Percentiles rank a stretch among this genome's conserved stretches.
Conservation (phyloP, 2,329 filamentous ascomycete genomes). For the Septoria linicola region DNA sequence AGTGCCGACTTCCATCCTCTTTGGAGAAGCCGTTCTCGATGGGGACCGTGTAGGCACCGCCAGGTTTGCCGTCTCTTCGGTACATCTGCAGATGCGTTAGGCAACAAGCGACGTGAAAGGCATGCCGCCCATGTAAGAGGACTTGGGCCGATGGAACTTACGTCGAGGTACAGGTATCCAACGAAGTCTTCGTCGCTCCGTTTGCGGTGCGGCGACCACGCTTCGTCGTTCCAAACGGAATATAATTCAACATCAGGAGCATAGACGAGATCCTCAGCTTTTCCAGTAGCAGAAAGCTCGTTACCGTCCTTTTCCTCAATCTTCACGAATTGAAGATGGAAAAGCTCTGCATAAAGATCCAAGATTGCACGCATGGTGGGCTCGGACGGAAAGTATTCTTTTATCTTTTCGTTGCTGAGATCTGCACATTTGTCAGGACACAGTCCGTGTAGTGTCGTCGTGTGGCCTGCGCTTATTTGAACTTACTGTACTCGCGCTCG, state of each 20-base stretch:
- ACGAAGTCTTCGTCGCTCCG: slow-evolving; percentile 9
- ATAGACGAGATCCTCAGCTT: slow-evolving; percentile 20
- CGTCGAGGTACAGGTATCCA: slow-evolving; percentile 22
- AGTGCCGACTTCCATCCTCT: slow-evolving; percentile 11
- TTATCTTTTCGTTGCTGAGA: slow-evolving; percentile 73
- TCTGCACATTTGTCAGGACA: too few species aligned
- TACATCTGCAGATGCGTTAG: not conserved
- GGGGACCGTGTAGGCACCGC: slow-evolving; percentile 4
- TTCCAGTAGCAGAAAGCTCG: slow-evolving; percentile 46
- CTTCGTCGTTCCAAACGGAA: slow-evolving; percentile 16
- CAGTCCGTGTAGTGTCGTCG: too few species aligned
- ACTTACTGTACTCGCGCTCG: slow-evolving; percentile 69
- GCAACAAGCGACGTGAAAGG: slow-evolving; percentile 6
- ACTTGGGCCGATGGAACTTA: too few species aligned
- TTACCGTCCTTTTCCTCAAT: slow-evolving; percentile 61
- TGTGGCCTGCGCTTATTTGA: too few species aligned
- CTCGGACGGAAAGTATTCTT: slow-evolving; percentile 19
- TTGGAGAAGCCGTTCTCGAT: slow-evolving; percentile 10
- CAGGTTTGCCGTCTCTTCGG: not conserved
- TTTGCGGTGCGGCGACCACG: not conserved
- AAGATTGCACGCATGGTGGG: slow-evolving; percentile 10
- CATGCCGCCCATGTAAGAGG: too few species aligned
- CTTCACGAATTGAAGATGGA: slow-evolving; percentile 14
- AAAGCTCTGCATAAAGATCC: slow-evolving; percentile 18
- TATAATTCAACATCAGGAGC: slow-evolving; percentile 18